Percentiles rank a stretch among this genome's conserved stretches.
phyloP scores from a whole-genome alignment of 2,329 filamentous ascomycete species.

The Pyrenochaeta sp. region DNA sequence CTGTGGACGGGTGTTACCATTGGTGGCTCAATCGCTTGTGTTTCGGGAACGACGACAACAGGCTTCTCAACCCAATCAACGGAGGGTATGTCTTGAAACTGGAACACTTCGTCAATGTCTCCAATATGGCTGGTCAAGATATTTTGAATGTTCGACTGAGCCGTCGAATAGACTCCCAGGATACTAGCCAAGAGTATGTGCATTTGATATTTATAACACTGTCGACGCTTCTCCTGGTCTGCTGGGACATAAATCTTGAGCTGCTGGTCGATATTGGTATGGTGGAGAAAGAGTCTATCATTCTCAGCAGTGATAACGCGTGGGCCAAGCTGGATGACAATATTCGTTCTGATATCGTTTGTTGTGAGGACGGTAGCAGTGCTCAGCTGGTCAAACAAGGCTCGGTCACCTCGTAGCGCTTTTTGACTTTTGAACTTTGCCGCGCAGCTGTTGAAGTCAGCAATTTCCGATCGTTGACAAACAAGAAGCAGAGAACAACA shows the following conservation, averaged over 20 bases:
- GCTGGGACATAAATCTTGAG: constrained; percentile 24
- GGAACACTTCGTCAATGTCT: constrained; percentile 19
- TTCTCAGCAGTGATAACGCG: constrained; percentile 12
- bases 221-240: constrained; percentile 8
- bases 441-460: constrained; percentile 21
- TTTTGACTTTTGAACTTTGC: constrained; percentile 29
- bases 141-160: constrained; percentile 14
- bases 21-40: background rate
- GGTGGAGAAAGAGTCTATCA: constrained; percentile 20
- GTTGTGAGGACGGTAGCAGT: constrained; percentile 9
- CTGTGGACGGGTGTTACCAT: background rate
- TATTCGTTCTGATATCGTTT: constrained; percentile 16
- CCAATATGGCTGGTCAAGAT: constrained; percentile 10
- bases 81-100: constrained; percentile 21
- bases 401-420: constrained; percentile 17
- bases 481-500: background rate
- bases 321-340: constrained; percentile 10
- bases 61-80: constrained; percentile 28
- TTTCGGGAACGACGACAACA: constrained; percentile 1
- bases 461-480: background rate
- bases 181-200: constrained; percentile 19
- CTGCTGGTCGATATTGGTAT: constrained; percentile 9
- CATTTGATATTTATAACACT: constrained; percentile 25
- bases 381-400: constrained; percentile 18
- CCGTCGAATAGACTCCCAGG: constrained; percentile 3